phyloP scores from a whole-genome alignment of 2,329 filamentous ascomycete genomes.

The Tolypocladium tundrense region DNA sequence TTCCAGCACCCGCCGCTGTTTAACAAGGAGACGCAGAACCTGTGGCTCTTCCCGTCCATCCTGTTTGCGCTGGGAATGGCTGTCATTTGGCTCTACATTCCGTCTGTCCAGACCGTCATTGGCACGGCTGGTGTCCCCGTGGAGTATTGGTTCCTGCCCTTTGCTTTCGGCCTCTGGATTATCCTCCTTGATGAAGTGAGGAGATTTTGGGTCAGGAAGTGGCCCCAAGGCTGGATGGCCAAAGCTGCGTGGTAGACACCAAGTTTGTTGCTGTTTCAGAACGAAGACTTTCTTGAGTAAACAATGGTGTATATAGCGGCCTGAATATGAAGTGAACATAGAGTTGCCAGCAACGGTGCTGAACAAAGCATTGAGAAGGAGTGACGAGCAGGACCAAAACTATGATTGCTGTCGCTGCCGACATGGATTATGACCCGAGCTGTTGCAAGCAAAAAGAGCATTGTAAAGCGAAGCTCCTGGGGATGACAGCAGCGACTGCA shows the following conservation, averaged over 20 bases:
- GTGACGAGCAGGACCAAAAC: no score
- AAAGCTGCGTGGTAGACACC: constrained; percentile 43
- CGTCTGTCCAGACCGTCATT: constrained; percentile 49
- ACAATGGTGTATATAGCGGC: neutral
- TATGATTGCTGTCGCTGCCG: no score
- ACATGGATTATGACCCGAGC: no score
- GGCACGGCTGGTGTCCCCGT: constrained; percentile 54
- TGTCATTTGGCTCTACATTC: constrained; percentile 61
- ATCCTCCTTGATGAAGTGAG: constrained; percentile 56
- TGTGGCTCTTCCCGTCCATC: constrained; percentile 61
- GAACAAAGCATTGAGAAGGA: no score
- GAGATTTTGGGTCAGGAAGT: constrained; percentile 51
- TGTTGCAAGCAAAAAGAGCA: constrained; percentile 6
- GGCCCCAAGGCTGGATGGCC: constrained; percentile 45
- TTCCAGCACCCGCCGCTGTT: constrained; percentile 63
- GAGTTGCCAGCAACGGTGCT: neutral
- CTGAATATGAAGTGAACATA: constrained; percentile 6
- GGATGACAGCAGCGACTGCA: no score
- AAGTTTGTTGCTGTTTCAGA: neutral
- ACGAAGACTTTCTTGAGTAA: neutral
- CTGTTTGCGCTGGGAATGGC: constrained; percentile 58
- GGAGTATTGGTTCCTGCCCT: constrained; percentile 68
- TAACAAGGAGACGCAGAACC: constrained; percentile 55
- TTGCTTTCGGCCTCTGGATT: constrained; percentile 52
- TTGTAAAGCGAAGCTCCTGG: no score